A percentile compares a stretch with the other conserved stretches of the same genome.
Conservation (phyloP, 108 stramenopile species). For the Skeletonema marinoi region DNA sequence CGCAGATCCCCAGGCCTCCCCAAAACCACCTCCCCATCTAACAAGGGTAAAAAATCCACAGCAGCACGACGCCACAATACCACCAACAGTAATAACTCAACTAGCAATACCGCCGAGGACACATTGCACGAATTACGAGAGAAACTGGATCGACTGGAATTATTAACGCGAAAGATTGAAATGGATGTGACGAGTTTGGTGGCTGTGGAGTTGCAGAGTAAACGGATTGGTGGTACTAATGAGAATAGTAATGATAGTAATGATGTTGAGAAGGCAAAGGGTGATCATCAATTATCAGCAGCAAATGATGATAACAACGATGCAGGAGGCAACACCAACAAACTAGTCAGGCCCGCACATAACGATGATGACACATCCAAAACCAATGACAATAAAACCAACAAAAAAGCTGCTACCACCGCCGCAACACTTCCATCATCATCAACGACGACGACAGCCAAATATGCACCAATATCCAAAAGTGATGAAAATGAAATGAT, state of each 20-base stretch:
- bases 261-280: no score
- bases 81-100: background rate
- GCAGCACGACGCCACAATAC: background rate
- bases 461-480: conserved; percentile 39
- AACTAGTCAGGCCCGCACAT: no score
- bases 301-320: background rate
- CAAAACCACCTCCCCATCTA: background rate
- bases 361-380: no score
- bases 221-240: background rate
- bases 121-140: background rate
- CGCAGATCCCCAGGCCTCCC: background rate
- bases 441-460: background rate
- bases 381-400: background rate
- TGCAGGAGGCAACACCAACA: background rate
- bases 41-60: background rate
- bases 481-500: conserved; percentile 55
- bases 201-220: background rate
- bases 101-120: background rate
- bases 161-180: background rate
- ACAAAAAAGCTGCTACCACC: no score
- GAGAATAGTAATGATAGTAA: background rate
- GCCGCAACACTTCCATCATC: background rate
- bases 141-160: background rate
- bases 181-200: background rate
- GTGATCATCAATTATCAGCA: background rate